Percentiles rank a stretch among this genome's conserved stretches.
Evolutionary conservation across 805 yeast genomes (phyloP).

Genomic region (Cyberlindnera amylophila): DNA sequence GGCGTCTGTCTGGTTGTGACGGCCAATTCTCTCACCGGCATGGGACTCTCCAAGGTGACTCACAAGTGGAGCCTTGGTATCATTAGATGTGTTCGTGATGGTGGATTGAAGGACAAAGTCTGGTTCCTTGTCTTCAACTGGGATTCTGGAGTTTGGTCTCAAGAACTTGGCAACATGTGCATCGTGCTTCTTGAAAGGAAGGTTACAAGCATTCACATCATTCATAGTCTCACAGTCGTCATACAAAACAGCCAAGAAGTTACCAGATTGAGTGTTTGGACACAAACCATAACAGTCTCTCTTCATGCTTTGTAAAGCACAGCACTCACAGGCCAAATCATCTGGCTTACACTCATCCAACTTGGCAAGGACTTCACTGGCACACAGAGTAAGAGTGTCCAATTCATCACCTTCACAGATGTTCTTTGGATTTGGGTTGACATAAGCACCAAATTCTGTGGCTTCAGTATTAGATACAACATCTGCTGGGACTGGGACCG

Average conservation of each 20-base stretch:
- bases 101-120: constrained; percentile 22
- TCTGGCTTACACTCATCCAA: constrained; percentile 49
- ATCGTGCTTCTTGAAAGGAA: constrained; percentile 46
- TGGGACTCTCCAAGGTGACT: neutral
- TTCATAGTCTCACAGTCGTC: constrained; percentile 43
- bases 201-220: constrained; percentile 47
- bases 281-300: constrained; percentile 45
- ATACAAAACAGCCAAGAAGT: constrained; percentile 41
- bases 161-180: constrained; percentile 28
- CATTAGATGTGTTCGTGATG: constrained; percentile 18
- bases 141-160: constrained; percentile 25
- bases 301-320: constrained; percentile 48
- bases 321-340: constrained; percentile 54
- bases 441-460: constrained; percentile 39
- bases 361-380: constrained; percentile 42
- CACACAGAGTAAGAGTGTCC: constrained; percentile 39
- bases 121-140: constrained; percentile 26
- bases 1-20: neutral
- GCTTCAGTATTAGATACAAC: constrained; percentile 20
- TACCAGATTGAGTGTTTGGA: constrained; percentile 43
- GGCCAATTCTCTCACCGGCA: neutral
- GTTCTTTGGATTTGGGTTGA: constrained; percentile 44
- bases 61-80: constrained; percentile 1
- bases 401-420: constrained; percentile 43
- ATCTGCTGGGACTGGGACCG: constrained; percentile 11